A percentile compares a stretch with the other conserved stretches of the same genome.
Conservation (phyloP, 352 stramenopile species). For the Globisporangium polare region DNA sequence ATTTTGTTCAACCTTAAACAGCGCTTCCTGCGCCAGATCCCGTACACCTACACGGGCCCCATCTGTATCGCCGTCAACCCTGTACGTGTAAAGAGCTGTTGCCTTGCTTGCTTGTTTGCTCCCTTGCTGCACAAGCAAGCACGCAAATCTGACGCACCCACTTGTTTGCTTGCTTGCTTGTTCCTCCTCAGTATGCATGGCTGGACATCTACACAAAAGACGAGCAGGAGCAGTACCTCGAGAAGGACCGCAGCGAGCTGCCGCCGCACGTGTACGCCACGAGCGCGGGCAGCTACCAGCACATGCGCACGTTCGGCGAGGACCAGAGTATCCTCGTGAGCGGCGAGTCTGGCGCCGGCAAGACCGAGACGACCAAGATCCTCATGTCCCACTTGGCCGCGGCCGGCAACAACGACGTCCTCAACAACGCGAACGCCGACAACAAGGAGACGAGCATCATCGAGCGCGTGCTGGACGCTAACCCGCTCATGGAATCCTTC, state of each 20-base stretch:
- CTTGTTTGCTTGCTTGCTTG: slow-evolving; percentile 1
- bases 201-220: slow-evolving; percentile 87
- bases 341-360: slow-evolving; percentile 85
- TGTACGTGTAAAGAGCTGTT: slow-evolving; percentile 39
- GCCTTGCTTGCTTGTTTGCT: background rate
- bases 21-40: slow-evolving; percentile 84
- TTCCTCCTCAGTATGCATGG: slow-evolving; percentile 79
- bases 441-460: slow-evolving; percentile 71
- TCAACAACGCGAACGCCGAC: background rate
- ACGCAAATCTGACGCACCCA: background rate
- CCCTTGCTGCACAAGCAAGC: slow-evolving; percentile 1
- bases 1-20: slow-evolving; percentile 91
- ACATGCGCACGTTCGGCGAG: slow-evolving; percentile 81
- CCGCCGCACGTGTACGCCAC: slow-evolving; percentile 83
- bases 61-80: slow-evolving; percentile 98
- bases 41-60: slow-evolving; percentile 96
- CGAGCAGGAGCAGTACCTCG: slow-evolving; percentile 75
- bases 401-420: slow-evolving; percentile 36
- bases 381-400: slow-evolving; percentile 93
- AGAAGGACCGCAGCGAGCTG: slow-evolving; percentile 62
- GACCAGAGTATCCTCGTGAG: slow-evolving; percentile 87
- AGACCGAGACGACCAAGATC: slow-evolving; percentile 95
- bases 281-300: slow-evolving; percentile 68
- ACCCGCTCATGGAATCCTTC: slow-evolving; percentile 92
- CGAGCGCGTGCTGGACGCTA: slow-evolving; percentile 74